Evolutionary conservation across 2,329 filamentous ascomycete species (phyloP).

Genomic region (Elsinoe australis): DNA sequence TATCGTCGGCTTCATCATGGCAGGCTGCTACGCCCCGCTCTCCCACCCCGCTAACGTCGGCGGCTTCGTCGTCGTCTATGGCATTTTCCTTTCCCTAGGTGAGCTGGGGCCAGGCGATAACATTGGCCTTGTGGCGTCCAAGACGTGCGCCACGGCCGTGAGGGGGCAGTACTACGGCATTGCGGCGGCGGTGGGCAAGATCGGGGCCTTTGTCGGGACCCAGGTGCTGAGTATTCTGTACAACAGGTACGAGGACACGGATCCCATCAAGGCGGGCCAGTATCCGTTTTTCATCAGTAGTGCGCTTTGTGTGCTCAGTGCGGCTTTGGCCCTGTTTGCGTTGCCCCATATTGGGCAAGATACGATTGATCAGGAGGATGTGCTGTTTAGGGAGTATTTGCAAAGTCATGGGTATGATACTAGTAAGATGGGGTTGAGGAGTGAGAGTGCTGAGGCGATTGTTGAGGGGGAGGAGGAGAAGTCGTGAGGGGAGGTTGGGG

Average conservation of each 20-base stretch:
- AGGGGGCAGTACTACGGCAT: slow-evolving; percentile 66
- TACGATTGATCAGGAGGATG: slow-evolving; percentile 72
- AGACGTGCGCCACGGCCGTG: slow-evolving; percentile 79
- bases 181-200: slow-evolving; percentile 65
- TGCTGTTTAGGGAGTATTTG: slow-evolving; percentile 66
- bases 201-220: slow-evolving; percentile 72
- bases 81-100: slow-evolving; percentile 67
- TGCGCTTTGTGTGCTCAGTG: slow-evolving; percentile 67
- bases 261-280: slow-evolving; percentile 54
- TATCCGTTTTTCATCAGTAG: slow-evolving; percentile 87
- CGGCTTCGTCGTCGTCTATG: slow-evolving; percentile 72
- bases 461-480: slow-evolving; percentile 14
- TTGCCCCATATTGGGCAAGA: slow-evolving; percentile 74
- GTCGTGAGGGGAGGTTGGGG: too few species aligned
- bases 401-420: slow-evolving; percentile 68
- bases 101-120: slow-evolving; percentile 86
- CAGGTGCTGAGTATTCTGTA: slow-evolving; percentile 70
- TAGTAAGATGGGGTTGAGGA: slow-evolving; percentile 25
- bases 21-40: slow-evolving; percentile 66
- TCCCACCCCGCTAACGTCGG: slow-evolving; percentile 59
- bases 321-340: slow-evolving; percentile 56
- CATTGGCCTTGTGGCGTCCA: slow-evolving; percentile 77
- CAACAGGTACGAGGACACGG: slow-evolving; percentile 49
- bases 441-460: slow-evolving; percentile 17
- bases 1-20: slow-evolving; percentile 81